Percentiles rank a stretch among this genome's conserved stretches.
phyloP scores from a whole-genome alignment of 495 filamentous ascomycete genomes.

The Neurospora hispaniola region DNA sequence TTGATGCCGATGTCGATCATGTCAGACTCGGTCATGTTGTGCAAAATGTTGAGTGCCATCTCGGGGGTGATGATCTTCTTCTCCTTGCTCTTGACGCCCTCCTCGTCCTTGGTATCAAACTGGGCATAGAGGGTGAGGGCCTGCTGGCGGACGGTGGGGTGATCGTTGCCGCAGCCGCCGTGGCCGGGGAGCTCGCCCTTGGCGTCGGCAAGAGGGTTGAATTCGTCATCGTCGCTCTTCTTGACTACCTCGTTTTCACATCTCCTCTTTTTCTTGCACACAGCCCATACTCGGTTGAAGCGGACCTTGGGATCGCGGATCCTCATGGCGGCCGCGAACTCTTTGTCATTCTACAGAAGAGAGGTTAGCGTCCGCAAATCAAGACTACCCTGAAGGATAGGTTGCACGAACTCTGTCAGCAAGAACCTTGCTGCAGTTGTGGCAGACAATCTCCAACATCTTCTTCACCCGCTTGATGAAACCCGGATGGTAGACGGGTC shows the following conservation, averaged over 20 bases:
- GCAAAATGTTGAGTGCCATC: slow-evolving; percentile 75
- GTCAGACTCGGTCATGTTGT: slow-evolving; percentile 67
- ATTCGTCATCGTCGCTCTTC: slow-evolving; percentile 44
- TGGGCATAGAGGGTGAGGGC: slow-evolving; percentile 66
- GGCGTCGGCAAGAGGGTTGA: slow-evolving; percentile 37
- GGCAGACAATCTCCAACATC: slow-evolving; percentile 92
- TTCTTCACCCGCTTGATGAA: slow-evolving; percentile 98
- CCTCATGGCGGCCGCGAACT: slow-evolving; percentile 68
- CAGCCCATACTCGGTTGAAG: slow-evolving; percentile 78
- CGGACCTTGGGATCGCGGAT: slow-evolving; percentile 84
- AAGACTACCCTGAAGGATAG: slow-evolving; percentile 33
- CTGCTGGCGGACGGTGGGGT: slow-evolving; percentile 75
- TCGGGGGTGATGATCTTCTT: slow-evolving; percentile 78
- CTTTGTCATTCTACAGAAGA: slow-evolving; percentile 59
- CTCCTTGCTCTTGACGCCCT: slow-evolving; percentile 71
- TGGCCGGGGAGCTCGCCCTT: slow-evolving; percentile 46
- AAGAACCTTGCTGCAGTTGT: slow-evolving; percentile 93
- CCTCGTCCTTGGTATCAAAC: slow-evolving; percentile 46
- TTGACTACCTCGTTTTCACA: slow-evolving; percentile 65
- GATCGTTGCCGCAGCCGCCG: slow-evolving; percentile 86
- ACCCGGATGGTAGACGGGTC: slow-evolving; percentile 88
- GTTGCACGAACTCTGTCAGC: slow-evolving; percentile 82
- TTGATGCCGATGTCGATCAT: slow-evolving; percentile 81
- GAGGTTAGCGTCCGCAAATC: slow-evolving; percentile 53
- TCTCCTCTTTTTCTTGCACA: slow-evolving; percentile 74